These are phyloP conservation scores for Globisporangium acanthophoron DNA, from an alignment of 352 stramenopile species.

Conservation along the genomic window DNA sequence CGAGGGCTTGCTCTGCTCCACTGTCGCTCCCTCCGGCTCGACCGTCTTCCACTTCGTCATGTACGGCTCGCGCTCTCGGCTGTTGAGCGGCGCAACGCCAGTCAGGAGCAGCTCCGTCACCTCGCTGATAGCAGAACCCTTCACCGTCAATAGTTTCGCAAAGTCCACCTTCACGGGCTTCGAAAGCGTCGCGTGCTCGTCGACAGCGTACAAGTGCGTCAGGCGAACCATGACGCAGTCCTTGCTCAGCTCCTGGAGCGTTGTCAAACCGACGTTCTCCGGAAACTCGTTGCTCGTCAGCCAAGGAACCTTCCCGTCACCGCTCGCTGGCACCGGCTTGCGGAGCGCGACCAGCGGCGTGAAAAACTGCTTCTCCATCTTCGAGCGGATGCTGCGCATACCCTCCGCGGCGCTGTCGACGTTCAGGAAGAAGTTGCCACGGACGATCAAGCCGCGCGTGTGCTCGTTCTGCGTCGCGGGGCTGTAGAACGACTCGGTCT, in stretches of 20 bases:
- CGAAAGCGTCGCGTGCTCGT: constrained; percentile 81
- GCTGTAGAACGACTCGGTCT: constrained; percentile 86
- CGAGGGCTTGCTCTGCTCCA: constrained; percentile 12
- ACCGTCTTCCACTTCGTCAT: constrained; percentile 30
- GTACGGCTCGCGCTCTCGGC: constrained; percentile 9
- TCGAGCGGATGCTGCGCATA: constrained; percentile 44
- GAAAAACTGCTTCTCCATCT: constrained; percentile 73
- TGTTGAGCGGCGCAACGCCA: constrained; percentile 56
- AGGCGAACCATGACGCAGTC: constrained; percentile 88
- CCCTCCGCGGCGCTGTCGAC: constrained; percentile 50
- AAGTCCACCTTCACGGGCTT: constrained; percentile 74
- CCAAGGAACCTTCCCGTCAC: constrained; percentile 58
- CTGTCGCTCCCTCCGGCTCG: constrained; percentile 17
- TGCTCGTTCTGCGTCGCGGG: constrained; percentile 44
- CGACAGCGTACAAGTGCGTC: constrained; percentile 90
- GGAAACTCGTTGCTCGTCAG: constrained; percentile 74
- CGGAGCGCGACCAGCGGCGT: constrained; percentile 50
- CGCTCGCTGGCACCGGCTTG: constrained; percentile 23
- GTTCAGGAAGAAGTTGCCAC: constrained; percentile 66
- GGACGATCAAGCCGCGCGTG: constrained; percentile 59
- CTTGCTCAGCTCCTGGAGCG: constrained; percentile 74
- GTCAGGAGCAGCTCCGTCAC: constrained; percentile 89
- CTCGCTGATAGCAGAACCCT: constrained; percentile 42
- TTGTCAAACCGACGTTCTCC: constrained; percentile 91
- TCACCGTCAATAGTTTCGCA: constrained; percentile 41